Base-by-base conservation (phyloP, 352 stramenopile genomes). In the Hyaloperonospora arabidopsidis region DNA sequence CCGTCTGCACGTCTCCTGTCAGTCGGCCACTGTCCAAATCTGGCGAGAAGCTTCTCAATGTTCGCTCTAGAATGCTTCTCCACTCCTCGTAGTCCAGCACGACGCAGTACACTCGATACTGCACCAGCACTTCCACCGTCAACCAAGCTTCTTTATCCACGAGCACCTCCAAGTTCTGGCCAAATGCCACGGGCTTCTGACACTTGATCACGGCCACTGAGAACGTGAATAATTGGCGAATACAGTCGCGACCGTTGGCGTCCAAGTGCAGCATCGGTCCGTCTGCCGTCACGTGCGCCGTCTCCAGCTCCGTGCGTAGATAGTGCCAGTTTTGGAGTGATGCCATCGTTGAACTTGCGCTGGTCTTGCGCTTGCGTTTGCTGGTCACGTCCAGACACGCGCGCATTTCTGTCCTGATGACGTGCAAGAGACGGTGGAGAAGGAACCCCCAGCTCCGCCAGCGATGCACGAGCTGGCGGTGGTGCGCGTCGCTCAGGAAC, bases 131-230 rank as follows among this genome's bases (percentile, higher is more conserved):
- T 29, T 76, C 59, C 40, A 89, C 61, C 25, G 68, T 79, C 38
- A 83, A 65, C 78, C 78, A 93, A 22, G 76, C 83, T 41, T 84
- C 76, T 14, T 70, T 76, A 46, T 92, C 81, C n/a, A 92, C 65
- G 5, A 57, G 59, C n/a, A 49, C 67, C 46, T 74, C 57, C 12
- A 76, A 61, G 34, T 52, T 64, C 8, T 21, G 39, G 2, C 75
- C 65, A 18, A 62, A 54, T 23, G 63, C 58, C 3, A 52, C 43
- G 1, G 47, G 50, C 14, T 48, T 58, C 14, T 69, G 63, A 11
- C 74, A 68, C 25, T 74, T 67, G 14, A 90, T 72, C 13, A 89
- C 65, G 0, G 53, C 53, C 13, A 72, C 55, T 0, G 74, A 65
- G 45, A 89, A 93, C 3, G 52, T 52, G 19, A 87, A 80, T 4